A percentile compares a stretch with the other conserved stretches of the same genome.
Evolutionary conservation across 495 filamentous ascomycete genomes (phyloP).

Genomic region (Melanomma pulvis-pyrius): DNA sequence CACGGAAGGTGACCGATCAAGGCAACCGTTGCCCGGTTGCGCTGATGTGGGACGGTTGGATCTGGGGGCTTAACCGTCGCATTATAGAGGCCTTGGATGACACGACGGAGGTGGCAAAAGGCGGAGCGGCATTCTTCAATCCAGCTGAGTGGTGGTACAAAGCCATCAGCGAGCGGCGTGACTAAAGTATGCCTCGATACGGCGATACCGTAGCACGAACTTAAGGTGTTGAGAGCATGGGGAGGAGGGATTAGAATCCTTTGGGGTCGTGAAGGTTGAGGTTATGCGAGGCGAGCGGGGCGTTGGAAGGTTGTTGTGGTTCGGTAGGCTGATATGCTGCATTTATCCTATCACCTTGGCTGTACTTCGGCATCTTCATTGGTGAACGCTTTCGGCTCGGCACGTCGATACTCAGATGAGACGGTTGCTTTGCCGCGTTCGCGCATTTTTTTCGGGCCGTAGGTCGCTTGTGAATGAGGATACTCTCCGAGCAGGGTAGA

Average conservation of each 20-base stretch:
- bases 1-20: constrained; percentile 24
- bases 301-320: neutral
- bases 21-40: constrained; percentile 17
- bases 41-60: constrained; percentile 16
- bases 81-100: constrained; percentile 10
- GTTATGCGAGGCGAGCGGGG: constrained; percentile 1
- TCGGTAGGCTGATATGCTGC: constrained; percentile 22
- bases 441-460: constrained; percentile 17
- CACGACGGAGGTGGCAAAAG: constrained; percentile 4
- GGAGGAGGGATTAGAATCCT: constrained; percentile 2
- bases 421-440: neutral
- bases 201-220: neutral
- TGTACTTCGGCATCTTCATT: neutral
- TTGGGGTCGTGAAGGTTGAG: neutral
- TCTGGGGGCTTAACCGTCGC: neutral
- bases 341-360: constrained; percentile 16
- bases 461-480: constrained; percentile 5
- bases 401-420: neutral
- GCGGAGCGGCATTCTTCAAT: neutral
- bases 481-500: neutral
- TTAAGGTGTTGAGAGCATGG: neutral
- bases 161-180: constrained; percentile 1
- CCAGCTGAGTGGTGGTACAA: constrained; percentile 3
- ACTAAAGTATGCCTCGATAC: neutral
- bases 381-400: constrained; percentile 16